Base-by-base conservation (phyloP, 1,284 basidiomycete species). In the Fomitopsis palustris region DNA sequence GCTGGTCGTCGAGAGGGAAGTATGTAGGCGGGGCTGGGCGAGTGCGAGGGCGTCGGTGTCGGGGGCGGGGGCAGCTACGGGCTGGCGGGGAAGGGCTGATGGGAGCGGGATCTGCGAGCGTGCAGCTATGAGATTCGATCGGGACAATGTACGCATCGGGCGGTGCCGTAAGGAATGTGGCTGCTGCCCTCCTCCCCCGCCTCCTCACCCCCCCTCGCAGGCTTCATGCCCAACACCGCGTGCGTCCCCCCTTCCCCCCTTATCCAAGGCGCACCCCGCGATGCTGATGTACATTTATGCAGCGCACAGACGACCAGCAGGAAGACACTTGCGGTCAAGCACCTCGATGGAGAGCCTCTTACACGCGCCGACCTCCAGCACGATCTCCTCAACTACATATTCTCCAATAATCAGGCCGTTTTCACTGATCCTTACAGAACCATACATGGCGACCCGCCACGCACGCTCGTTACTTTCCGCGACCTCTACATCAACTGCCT, bases 401-500 rank as follows among this genome's bases (percentile, higher is more conserved):
- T 96, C 75, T 78, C 79, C 60, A 85, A 95, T 72, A 75, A 76
- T 29, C 78, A 79, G 14, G 74, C 81, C 41, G 89, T 87, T 59
- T 96, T 96, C 75, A 93, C 90, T 45, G 84, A 82, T 57, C 82
- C 83, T 53, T 72, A 71, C 54, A 65, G 66, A 16, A 72, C 70
- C 59, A 70, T 70, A 45, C 70, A 64, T 58, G 74, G 77, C 60
- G 81, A 81, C 62, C 71, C 73, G 5, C 76, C 78, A 54, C 78
- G 77, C 59, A 79, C 77, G 52, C 85, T 81, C 69, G 79, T 90
- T 72, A 85, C 86, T 55, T 96, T 96, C 71, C 83, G 86, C 64
- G 90, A 95, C 71, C 82, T 96, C 63, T 96, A 95, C 73, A 81
- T 93, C 62, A 87, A 90, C 68, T 84, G 90, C 14, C 72, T 95